Base-by-base conservation (phyloP, 179 eudicot species). In the Beta lomatogona region DNA sequence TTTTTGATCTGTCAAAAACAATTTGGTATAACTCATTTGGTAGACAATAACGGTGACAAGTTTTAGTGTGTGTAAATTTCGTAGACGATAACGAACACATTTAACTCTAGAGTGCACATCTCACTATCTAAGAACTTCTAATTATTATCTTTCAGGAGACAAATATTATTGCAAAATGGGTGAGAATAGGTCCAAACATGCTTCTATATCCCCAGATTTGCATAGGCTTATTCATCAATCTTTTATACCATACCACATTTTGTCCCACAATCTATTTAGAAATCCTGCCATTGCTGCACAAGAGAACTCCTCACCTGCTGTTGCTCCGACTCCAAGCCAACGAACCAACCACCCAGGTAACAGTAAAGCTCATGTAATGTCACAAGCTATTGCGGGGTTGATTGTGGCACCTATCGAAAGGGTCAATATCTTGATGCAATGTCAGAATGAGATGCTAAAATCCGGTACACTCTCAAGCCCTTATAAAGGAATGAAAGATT, bases 381-480 rank as follows among this genome's bases (percentile, higher is more conserved):
- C 73, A 3, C 73, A 22, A 18, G 13, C 1, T 53, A 48, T 46
- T 53, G 6, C 60, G 4, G 59, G 25, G 6, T 67, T 45, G 41
- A 68, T 31, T 12, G 31, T 66, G 75, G 85, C 71, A 50, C 85
- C 85, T 12, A 4, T 83, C 58, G 79, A 83, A 50, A 67, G 85
- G 22, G 71, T 75, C 53, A 1, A 15, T 46, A 64, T 75, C n/a
- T 13, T 83, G 31, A 63, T 79, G 79, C 82, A 79, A 76, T 79
- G 77, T 73, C 80, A 83, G 73, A 79, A 68, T 22, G 86, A 83
- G 83, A 75, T 83, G 80, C 19, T 79, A 4, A 83, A 74, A 59
- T 19, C 76, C 0, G 80, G 83, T 50, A 71, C 44, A n/a, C 36
- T 79, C 28, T 74, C 80, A 13, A 75, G 58, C 36, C 86, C 83